A percentile compares a stretch with the other conserved stretches of the same genome.
These are phyloP conservation scores for Candida glucosophila DNA, from an alignment of 1,139 yeast genomes.

Conservation along the genomic window DNA sequence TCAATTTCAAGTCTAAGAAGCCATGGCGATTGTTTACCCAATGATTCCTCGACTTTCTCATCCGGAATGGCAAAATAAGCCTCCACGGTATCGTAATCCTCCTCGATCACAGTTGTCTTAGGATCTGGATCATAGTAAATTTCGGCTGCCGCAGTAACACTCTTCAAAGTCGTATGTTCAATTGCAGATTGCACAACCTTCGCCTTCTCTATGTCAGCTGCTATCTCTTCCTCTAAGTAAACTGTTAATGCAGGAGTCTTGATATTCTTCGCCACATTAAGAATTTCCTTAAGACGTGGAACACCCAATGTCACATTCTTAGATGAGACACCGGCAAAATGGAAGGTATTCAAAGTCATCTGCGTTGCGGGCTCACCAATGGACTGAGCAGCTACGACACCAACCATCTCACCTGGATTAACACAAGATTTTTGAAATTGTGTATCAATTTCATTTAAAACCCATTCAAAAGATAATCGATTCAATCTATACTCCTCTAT, in stretches of 20 bases:
- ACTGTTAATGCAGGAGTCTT: constrained; percentile 98
- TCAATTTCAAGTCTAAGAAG: constrained; percentile 90
- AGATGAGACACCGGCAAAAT: constrained; percentile 99
- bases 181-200: constrained; percentile 94
- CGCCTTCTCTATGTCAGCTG: constrained; percentile 85
- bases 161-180: constrained; percentile 90
- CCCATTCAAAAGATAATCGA: constrained; percentile 91
- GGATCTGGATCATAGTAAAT: constrained; percentile 98
- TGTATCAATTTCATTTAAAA: constrained; percentile 83
- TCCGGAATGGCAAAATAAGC: constrained; percentile 97
- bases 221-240: constrained; percentile 71
- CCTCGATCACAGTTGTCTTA: constrained; percentile 87
- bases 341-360: constrained; percentile 99
- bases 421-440: constrained; percentile 91
- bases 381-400: constrained; percentile 98
- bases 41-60: constrained; percentile 88
- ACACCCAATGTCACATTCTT: constrained; percentile 99
- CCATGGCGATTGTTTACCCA: constrained; percentile 97
- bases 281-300: constrained; percentile 98
- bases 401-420: constrained; percentile 99
- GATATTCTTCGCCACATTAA: constrained; percentile 95
- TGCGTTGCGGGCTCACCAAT: constrained; percentile 99
- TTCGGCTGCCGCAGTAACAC: constrained; percentile 96
- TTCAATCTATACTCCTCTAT: constrained; percentile 84
- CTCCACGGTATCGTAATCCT: constrained; percentile 94